phyloP scores from a whole-genome alignment of 1,139 yeast genomes.

The Yamadazyma epiphylla region DNA sequence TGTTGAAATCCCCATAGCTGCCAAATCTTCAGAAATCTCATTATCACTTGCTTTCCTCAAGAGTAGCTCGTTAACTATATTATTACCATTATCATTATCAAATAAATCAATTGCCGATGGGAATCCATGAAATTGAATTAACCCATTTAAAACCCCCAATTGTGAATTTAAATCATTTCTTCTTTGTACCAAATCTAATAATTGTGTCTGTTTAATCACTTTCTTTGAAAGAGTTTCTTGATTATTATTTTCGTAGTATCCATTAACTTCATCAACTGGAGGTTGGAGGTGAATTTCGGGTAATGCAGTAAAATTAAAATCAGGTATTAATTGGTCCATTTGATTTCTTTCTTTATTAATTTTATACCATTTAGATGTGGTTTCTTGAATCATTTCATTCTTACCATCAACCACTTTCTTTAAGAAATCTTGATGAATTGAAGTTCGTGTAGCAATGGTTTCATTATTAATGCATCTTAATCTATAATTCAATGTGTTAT shows the following conservation, averaged over 20 bases:
- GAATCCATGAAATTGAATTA: conserved; percentile 57
- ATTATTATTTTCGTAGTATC: conserved; percentile 1
- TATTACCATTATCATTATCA: conserved; percentile 17
- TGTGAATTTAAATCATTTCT: conserved; percentile 54
- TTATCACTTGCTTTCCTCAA: conserved; percentile 53
- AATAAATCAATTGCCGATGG: conserved; percentile 59
- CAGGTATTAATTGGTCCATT: conserved; percentile 67
- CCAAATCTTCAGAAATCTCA: conserved; percentile 61
- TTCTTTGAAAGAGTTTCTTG: conserved; percentile 26
- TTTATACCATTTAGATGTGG: conserved; percentile 89
- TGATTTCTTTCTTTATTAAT: conserved; percentile 85
- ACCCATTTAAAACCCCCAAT: conserved; percentile 53
- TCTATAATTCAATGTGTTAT: conserved; percentile 67
- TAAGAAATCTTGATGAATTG: conserved; percentile 80
- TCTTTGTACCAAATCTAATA: conserved; percentile 48
- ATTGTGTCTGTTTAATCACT: conserved; percentile 32
- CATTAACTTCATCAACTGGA: conserved; percentile 9
- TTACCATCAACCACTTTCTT: conserved; percentile 69
- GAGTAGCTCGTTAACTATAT: conserved; percentile 24
- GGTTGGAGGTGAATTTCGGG: conserved; percentile 29
- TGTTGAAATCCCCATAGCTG: conserved; percentile 42
- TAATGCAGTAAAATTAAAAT: conserved; percentile 34
- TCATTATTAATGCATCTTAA: conserved; percentile 74
- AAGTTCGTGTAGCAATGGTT: conserved; percentile 74
- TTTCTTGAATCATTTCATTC: conserved; percentile 58